Evolutionary conservation across 1,139 yeast species (phyloP).

Genomic region (Debaryomyces coudertii): DNA sequence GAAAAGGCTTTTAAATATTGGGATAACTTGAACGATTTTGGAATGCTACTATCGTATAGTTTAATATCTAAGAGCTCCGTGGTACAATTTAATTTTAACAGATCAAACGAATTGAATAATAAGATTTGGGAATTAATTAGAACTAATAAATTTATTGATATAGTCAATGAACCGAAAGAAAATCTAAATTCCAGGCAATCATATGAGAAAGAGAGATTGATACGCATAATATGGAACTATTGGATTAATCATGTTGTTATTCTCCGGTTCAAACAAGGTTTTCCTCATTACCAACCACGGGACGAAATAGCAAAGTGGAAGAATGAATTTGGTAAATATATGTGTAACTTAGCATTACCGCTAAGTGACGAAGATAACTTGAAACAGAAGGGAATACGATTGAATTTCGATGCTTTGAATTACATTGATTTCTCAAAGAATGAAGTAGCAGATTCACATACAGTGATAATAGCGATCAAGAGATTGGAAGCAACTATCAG

Average conservation of each 20-base stretch:
- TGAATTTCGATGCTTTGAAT: constrained; percentile 16
- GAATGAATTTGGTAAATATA: constrained; percentile 19
- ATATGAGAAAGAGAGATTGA: constrained; percentile 37
- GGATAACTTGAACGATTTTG: constrained; percentile 35
- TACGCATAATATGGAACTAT: constrained; percentile 47
- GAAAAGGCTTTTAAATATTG: constrained; percentile 37
- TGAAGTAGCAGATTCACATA: constrained; percentile 19
- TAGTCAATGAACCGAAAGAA: constrained; percentile 19
- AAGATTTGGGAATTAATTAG: constrained; percentile 30
- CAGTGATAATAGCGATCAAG: constrained; percentile 26
- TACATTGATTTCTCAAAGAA: constrained; percentile 7
- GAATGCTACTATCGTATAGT: constrained; percentile 25
- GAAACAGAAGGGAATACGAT: constrained; percentile 13
- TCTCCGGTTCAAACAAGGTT: constrained; percentile 40
- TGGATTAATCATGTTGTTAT: constrained; percentile 37
- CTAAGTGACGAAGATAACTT: constrained; percentile 17
- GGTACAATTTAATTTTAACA: constrained; percentile 17
- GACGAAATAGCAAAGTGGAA: constrained; percentile 17
- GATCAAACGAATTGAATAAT: constrained; percentile 17
- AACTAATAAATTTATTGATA: constrained; percentile 26
- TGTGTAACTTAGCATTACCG: constrained; percentile 20
- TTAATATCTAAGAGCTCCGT: constrained; percentile 22
- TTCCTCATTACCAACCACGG: constrained; percentile 34
- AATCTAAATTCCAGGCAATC: constrained; percentile 34
- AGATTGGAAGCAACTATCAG: constrained; percentile 33